phyloP scores from a whole-genome alignment of 1,139 yeast genomes.

The Pichia sp. region DNA sequence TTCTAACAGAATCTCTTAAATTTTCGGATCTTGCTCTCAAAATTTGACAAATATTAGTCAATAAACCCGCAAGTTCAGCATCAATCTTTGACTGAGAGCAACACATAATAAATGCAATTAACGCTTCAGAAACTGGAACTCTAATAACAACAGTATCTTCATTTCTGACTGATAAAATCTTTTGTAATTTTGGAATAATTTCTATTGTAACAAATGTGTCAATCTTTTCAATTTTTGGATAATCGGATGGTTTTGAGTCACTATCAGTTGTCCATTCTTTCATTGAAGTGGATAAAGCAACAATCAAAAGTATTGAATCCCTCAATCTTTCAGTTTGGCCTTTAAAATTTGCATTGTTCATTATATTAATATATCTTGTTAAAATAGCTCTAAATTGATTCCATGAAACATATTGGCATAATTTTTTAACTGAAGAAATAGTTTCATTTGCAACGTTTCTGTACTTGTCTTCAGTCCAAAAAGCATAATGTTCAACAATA shows the following conservation, averaged over 20 bases:
- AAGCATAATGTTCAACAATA: conserved; percentile 70
- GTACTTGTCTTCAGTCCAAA: conserved; percentile 52
- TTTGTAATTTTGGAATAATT: conserved; percentile 55
- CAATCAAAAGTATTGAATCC: conserved; percentile 56
- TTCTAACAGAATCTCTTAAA: conserved; percentile 80
- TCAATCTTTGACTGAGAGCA: conserved; percentile 52
- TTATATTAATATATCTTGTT: conserved; percentile 58
- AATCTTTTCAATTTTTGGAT: conserved; percentile 37
- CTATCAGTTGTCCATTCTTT: conserved; percentile 29
- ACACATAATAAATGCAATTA: conserved; percentile 63
- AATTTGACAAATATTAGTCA: conserved; percentile 82
- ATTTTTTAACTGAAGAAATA: conserved; percentile 51
- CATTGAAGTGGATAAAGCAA: conserved; percentile 55
- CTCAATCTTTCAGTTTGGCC: conserved; percentile 47
- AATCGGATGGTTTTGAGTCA: conserved; percentile 21
- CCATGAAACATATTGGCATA: conserved; percentile 63
- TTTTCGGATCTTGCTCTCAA: conserved; percentile 83
- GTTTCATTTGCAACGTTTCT: conserved; percentile 74
- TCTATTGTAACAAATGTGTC: conserved; percentile 52
- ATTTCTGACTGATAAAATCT: conserved; percentile 54
- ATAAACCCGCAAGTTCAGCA: conserved; percentile 66
- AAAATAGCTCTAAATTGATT: conserved; percentile 73
- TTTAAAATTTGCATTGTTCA: conserved; percentile 27
- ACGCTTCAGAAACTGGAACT: conserved; percentile 76
- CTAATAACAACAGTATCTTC: conserved; percentile 74